Evolutionary conservation across 306 rosid species (phyloP), one percentile per base, ranked within the genome.

Genomic region (Vicia faba): DNA sequence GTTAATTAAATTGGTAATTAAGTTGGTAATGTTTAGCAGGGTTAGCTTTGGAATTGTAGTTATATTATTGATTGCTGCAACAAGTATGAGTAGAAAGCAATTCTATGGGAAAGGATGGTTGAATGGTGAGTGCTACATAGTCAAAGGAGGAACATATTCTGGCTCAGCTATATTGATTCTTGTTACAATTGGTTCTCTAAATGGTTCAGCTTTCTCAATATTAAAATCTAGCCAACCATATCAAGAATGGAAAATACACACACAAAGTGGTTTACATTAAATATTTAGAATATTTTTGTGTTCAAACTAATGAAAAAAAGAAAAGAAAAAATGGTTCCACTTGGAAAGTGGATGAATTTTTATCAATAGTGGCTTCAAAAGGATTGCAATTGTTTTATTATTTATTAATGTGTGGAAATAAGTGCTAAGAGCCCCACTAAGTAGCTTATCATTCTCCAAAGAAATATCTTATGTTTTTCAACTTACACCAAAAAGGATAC

Each of bases 61-160:
- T n/a, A 41, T 70, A 44, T 46, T 90, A 63, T 60, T 90, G 70
- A 65, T 84, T 43, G 59, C 66, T 41, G 92, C 82, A n/a, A 75
- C 83, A 53, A 90, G 92, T 68, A 87, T 90, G 95, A 90, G 79
- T 69, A 81, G 71, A 74, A 75, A 28, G 59, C 97, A 90, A 57
- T 8, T 46, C 1, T 90, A 87, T 75, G 85, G 90, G 18, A 33
- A 49, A 43, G 97, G 92, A 33, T 91, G 97, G 95, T 48, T 90
- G 61, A 72, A 83, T 26, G 92, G 95, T 10, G 87, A 91, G 8
- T 91, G 97, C 77, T 91, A 85, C 71, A 5, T 86, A 0, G 92
- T 86, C 43, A 91, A 75, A 54, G 75, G 53, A 13, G 95, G 92
- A 25, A 73, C 81, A 2, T 91, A 63, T 25, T 64, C 68, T 38